Percentiles rank a stretch among this genome's conserved stretches.
Conservation (phyloP, 2,329 filamentous ascomycete species). For the Fusarium udum region DNA sequence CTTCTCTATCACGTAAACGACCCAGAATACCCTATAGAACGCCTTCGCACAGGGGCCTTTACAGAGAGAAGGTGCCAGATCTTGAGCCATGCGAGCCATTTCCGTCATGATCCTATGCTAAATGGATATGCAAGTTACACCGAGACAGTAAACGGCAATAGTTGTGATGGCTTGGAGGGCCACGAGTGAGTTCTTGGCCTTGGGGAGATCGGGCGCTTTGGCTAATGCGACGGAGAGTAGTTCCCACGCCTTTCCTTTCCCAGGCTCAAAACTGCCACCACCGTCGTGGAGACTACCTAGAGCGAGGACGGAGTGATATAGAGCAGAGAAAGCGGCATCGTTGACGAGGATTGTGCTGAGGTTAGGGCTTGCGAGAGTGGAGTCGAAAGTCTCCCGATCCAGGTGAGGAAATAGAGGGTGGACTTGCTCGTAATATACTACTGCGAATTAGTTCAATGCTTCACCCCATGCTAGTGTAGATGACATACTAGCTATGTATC, state of each 20-base stretch:
- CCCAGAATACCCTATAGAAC: conserved; percentile 33
- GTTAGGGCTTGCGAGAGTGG: not conserved
- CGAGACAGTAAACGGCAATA: conserved; percentile 11
- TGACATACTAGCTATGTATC: conserved; percentile 19
- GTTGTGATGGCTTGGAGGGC: conserved; percentile 35
- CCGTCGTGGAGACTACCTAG: conserved; percentile 30
- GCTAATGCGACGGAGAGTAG: conserved; percentile 29
- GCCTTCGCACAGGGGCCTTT: conserved; percentile 4
- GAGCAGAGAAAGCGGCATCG: conserved; percentile 27
- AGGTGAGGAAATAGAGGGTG: conserved; percentile 35
- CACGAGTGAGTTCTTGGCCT: conserved; percentile 10
- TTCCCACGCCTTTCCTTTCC: conserved; percentile 34
- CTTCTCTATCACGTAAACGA: conserved; percentile 34
- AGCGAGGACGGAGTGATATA: conserved; percentile 34
- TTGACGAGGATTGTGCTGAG: not conserved
- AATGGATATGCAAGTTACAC: conserved; percentile 25
- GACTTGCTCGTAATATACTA: conserved; percentile 36
- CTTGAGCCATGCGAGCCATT: conserved; percentile 29
- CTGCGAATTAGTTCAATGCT: fast-evolving
- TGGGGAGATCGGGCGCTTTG: conserved; percentile 8
- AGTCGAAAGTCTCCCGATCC: conserved; percentile 16
- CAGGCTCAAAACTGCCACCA: conserved; percentile 34
- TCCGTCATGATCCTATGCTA: conserved; percentile 33
- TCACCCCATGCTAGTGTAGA: fast-evolving
- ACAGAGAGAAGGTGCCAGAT: conserved; percentile 12